Percentiles rank a stretch among this genome's conserved stretches.
phyloP scores from a whole-genome alignment of 805 yeast species.

The Blastobotrys robertii region DNA sequence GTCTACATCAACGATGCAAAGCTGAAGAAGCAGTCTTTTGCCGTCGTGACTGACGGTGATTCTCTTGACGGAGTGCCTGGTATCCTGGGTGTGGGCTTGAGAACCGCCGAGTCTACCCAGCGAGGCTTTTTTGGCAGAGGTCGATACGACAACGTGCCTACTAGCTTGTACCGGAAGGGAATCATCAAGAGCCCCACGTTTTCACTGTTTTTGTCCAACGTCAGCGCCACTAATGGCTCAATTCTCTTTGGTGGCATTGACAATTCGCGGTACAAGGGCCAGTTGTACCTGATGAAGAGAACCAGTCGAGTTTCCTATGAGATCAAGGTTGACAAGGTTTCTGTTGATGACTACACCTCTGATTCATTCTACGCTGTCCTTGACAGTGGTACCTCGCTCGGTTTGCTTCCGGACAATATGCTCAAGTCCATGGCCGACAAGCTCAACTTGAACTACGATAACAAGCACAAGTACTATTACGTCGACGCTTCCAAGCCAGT shows the following conservation, averaged over 20 bases:
- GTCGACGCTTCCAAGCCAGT: neutral
- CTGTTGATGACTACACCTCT: conserved; percentile 5
- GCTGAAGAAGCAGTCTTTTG: conserved; percentile 47
- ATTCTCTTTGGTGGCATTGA: conserved; percentile 43
- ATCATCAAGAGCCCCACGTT: conserved; percentile 44
- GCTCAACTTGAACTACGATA: conserved; percentile 4
- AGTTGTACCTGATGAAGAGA: conserved; percentile 26
- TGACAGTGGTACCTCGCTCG: conserved; percentile 45
- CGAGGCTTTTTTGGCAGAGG: conserved; percentile 7
- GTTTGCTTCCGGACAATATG: conserved; percentile 17
- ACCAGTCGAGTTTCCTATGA: conserved; percentile 20
- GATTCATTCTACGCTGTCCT: conserved; percentile 25
- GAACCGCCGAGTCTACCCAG: conserved; percentile 22
- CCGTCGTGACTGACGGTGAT: conserved; percentile 58
- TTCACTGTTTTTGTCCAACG: conserved; percentile 47
- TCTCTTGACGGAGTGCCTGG: conserved; percentile 44
- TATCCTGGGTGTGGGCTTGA: conserved; percentile 28
- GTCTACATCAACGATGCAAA: conserved; percentile 6
- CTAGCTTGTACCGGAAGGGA: conserved; percentile 44
- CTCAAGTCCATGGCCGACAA: conserved; percentile 2
- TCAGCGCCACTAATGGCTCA: conserved; percentile 18
- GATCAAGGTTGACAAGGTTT: conserved; percentile 21
- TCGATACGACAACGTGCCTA: conserved; percentile 50
- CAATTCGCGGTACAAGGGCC: conserved; percentile 33
- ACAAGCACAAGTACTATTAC: conserved; percentile 6